Conservation (phyloP, 2,329 filamentous ascomycete species). For the Pseudogymnoascus sp. region DNA sequence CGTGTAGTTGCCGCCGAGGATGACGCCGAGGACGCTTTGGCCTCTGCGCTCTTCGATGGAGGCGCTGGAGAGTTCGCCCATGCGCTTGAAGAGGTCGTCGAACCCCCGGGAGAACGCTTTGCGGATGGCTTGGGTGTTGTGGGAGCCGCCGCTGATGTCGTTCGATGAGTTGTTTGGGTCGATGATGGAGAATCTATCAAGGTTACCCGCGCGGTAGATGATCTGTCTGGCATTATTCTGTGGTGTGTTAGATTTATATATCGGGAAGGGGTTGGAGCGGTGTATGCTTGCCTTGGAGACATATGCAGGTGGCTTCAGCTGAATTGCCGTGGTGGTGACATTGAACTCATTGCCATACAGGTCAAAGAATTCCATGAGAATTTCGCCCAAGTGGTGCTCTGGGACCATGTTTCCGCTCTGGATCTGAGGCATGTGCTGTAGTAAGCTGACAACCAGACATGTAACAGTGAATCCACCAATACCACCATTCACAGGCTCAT, state of each 20-base stretch:
- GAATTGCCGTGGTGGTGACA: slow-evolving; percentile 62
- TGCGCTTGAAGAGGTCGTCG: slow-evolving; percentile 47
- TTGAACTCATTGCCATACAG: slow-evolving; percentile 83
- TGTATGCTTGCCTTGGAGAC: slow-evolving; percentile 60
- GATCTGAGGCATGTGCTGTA: slow-evolving; percentile 70
- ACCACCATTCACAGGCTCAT: slow-evolving; percentile 85
- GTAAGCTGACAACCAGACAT: slow-evolving; percentile 82
- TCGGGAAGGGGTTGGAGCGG: not conserved
- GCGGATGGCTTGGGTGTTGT: slow-evolving; percentile 60
- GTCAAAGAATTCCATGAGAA: slow-evolving; percentile 82
- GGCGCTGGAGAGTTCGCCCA: slow-evolving; percentile 42
- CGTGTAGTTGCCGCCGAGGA: slow-evolving; percentile 73
- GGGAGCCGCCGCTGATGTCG: slow-evolving; percentile 84
- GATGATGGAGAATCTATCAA: slow-evolving; percentile 72
- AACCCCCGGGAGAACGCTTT: slow-evolving; percentile 63
- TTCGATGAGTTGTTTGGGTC: slow-evolving; percentile 82
- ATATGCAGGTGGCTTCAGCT: slow-evolving; percentile 66
- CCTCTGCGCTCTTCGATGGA: slow-evolving; percentile 24
- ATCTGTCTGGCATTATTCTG: slow-evolving; percentile 27
- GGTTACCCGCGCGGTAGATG: slow-evolving; percentile 44
- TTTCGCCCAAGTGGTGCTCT: slow-evolving; percentile 65
- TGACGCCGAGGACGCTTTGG: slow-evolving; percentile 54
- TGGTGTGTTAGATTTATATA: not conserved
- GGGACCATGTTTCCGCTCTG: slow-evolving; percentile 53
- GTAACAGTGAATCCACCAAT: slow-evolving; percentile 92